These are phyloP conservation scores for Phytophthora pisi DNA, from an alignment of 352 stramenopile genomes.

Conservation along the genomic window DNA sequence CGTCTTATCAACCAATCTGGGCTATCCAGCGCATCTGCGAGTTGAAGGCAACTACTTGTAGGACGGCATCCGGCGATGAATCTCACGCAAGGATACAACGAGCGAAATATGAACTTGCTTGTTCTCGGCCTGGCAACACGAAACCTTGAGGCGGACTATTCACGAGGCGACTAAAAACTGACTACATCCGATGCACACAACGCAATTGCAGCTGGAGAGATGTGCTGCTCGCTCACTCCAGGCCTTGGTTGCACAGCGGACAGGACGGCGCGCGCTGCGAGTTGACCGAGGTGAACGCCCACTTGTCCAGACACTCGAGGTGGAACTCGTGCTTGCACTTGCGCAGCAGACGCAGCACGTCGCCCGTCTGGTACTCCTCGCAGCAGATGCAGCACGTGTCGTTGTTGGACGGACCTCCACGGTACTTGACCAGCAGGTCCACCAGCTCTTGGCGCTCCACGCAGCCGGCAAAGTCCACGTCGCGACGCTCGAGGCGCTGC, in stretches of 20 bases:
- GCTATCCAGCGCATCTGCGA: slow-evolving; percentile 8
- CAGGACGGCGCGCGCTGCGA: slow-evolving; percentile 72
- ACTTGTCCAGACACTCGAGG: slow-evolving; percentile 89
- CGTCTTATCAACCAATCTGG: slow-evolving; percentile 6
- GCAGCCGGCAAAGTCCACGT: slow-evolving; percentile 61
- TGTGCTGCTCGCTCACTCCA: slow-evolving; percentile 48
- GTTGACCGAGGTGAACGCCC: slow-evolving; percentile 81
- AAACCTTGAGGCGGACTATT: slow-evolving; percentile 19
- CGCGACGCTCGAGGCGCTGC: slow-evolving; percentile 69
- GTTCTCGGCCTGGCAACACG: slow-evolving; percentile 2
- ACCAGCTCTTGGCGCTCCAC: slow-evolving; percentile 80
- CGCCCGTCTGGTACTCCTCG: slow-evolving; percentile 81
- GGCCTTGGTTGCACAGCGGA: slow-evolving; percentile 82
- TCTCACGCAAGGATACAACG: slow-evolving; percentile 1
- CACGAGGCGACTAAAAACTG: background rate
- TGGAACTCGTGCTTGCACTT: slow-evolving; percentile 91
- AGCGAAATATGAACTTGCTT: slow-evolving; percentile 10
- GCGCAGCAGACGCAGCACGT: slow-evolving; percentile 76
- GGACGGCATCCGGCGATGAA: background rate
- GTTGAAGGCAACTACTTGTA: slow-evolving; percentile 9
- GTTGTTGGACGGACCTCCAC: slow-evolving; percentile 81
- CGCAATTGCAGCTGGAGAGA: background rate
- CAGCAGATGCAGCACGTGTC: slow-evolving; percentile 90
- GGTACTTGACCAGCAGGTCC: slow-evolving; percentile 70
- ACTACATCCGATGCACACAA: slow-evolving; percentile 10